Conservation (phyloP, 2,329 filamentous ascomycete genomes). For the Colletotrichum eleusines region DNA sequence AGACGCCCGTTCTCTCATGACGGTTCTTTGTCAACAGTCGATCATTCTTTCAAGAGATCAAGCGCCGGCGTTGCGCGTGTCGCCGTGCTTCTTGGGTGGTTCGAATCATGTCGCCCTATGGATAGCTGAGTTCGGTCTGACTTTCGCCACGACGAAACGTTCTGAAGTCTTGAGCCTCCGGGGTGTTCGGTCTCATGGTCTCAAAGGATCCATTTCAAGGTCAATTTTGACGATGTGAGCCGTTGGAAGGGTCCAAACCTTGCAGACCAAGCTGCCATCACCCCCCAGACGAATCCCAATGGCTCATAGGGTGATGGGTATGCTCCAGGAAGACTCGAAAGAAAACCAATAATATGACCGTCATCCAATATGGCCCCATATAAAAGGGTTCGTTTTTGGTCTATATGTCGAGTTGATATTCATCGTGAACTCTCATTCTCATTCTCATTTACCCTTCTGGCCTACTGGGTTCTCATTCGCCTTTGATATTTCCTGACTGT, state of each 20-base stretch:
- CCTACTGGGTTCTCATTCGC: background rate
- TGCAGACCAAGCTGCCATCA: background rate
- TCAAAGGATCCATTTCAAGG: background rate
- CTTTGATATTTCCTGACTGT: background rate
- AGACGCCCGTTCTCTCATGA: background rate
- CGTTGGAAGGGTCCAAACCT: background rate
- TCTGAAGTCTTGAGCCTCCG: background rate
- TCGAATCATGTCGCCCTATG: constrained; percentile 13
- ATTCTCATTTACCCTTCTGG: background rate
- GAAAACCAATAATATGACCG: background rate
- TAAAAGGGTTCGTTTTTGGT: background rate
- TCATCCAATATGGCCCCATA: background rate
- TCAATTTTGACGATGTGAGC: background rate
- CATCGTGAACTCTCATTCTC: background rate
- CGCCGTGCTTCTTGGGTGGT: background rate
- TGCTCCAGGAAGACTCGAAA: background rate
- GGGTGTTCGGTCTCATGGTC: background rate
- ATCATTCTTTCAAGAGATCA: background rate
- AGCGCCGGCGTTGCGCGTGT: constrained; percentile 32
- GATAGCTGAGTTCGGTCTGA: background rate
- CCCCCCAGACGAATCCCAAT: background rate
- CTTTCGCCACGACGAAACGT: background rate
- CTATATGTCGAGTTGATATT: background rate
- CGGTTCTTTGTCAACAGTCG: background rate
- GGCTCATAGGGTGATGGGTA: background rate